Evolutionary conservation across 495 filamentous ascomycete species (phyloP), one percentile per base, ranked within the genome.

Genomic region (Entonaema liquescens): DNA sequence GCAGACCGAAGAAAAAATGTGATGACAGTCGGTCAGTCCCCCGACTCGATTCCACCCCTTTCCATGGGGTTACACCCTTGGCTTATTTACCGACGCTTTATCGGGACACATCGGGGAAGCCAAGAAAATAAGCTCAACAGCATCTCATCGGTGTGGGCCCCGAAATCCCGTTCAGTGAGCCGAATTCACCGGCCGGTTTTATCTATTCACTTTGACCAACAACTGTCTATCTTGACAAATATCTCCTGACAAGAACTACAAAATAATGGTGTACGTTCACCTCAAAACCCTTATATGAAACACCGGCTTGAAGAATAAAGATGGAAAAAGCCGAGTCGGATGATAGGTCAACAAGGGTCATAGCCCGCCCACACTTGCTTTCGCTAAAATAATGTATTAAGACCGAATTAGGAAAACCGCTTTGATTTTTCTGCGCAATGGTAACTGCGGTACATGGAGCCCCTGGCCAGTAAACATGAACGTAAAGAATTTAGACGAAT

Each of bases 101-200:
- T 63, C 70, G 64, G 70, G 49, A 52, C 70, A 68, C 49, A 65
- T 59, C 70, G 70, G 70, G 50, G 60, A 68, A 68, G 70, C 65
- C 70, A 72, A 72, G 60, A 65, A 68, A 65, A 50, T 49, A 52
- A 21, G 17, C 54, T 60, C 25, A 42, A 72, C 70, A 64, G 23
- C 70, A 72, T 35, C 59, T 60, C 59, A 55, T 65, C 64, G 64
- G 64, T 52, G 70, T 72, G 69, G 69, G 69, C 59, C 69, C 69
- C 69, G 69, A 71, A 63, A 59, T 59, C 26, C 59, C 64, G 59
- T 26, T 59, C 25, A 28, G 17, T 50, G n/a, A 52, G 12, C 69
- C 68, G 64, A 72, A 38, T 44, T 11, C n/a, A 19, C 67, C 68
- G 69, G 69, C 36, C 33, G 25, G 42, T 9, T 31, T 11, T 61